These are phyloP conservation scores for Telfairia occidentalis DNA, from an alignment of 331 rosid genomes.

Conservation along the genomic window DNA sequence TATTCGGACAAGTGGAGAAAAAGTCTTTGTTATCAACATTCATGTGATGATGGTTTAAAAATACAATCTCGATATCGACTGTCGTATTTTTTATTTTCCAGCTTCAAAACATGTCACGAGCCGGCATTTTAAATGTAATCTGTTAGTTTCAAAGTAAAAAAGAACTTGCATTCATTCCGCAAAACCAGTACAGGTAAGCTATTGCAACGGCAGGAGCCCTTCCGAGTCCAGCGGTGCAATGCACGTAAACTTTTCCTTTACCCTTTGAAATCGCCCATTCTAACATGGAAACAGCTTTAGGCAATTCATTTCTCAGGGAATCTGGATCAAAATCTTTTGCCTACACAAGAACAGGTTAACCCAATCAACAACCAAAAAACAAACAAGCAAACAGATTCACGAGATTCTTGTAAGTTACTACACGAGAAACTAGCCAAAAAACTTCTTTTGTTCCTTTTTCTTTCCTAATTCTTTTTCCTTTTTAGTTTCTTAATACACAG, in stretches of 20 bases:
- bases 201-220: slow-evolving; percentile 90
- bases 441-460: neutral
- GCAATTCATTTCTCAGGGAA: slow-evolving; percentile 57
- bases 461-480: neutral
- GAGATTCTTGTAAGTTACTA: neutral
- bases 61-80: neutral
- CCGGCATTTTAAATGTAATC: neutral
- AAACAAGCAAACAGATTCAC: neutral
- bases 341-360: slow-evolving; percentile 22
- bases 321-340: slow-evolving; percentile 87
- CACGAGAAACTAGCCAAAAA: neutral
- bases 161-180: slow-evolving; percentile 53
- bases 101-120: neutral
- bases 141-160: neutral
- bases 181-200: slow-evolving; percentile 84
- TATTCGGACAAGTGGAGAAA: neutral
- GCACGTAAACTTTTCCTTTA: slow-evolving; percentile 67
- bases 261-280: slow-evolving; percentile 83
- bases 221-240: slow-evolving; percentile 90
- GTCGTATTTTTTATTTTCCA: neutral
- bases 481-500: neutral
- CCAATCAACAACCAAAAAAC: neutral
- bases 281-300: slow-evolving; percentile 79
- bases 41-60: neutral
- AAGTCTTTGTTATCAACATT: neutral